Base-by-base conservation (phyloP, 106 monocot species). In the Dioscorea dumetorum region DNA sequence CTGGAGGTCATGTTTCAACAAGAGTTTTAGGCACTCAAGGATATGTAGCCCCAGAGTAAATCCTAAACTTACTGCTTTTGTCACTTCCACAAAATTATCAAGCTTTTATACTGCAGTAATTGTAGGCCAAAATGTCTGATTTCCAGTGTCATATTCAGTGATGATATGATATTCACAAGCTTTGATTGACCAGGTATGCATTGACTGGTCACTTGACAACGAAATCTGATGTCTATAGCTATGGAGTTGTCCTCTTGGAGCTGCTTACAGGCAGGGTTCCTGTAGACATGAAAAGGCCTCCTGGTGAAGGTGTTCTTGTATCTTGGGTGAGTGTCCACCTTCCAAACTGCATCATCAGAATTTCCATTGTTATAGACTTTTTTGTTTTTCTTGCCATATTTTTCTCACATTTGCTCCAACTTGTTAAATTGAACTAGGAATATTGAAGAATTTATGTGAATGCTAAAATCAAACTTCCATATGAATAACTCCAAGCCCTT, bases 201-300 rank as follows among this genome's bases (percentile, higher is more conserved):
- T 67, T 93, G 66, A 93, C 99, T 50, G 99, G 93, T 22, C 92
- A 93, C 80, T 85, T 99, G 79, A 99, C 99, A 19, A 93, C 99
- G 18, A 99, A 99, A 81, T 99, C 99, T 77, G 99, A 93, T 85
- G 99, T 93, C n/a, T 99, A 99, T 61, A 93, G 99, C 72, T 99
- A 90, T 70, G 99, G 99, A 24, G 89, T 99, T 57, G 99, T 99
- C 58, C 81, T 99, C 22, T 77, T 99, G 72, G 99, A 99, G 74
- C 85, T 99, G 76, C 89, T 99, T 73, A 93, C 93, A 12, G 99
- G 99, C 24, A 79, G 99, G 67, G 79, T 99, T 67, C 99, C 99
- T 49, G 97, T 99, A n/a, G 99, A 99, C 61, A 90, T 83, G 87
- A 99, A 90, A 24, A 84, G 85, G 77, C 87, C 99, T 60, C 63